Evolutionary conservation across 306 rosid genomes (phyloP).

Genomic region (Castanopsis chinensis): DNA sequence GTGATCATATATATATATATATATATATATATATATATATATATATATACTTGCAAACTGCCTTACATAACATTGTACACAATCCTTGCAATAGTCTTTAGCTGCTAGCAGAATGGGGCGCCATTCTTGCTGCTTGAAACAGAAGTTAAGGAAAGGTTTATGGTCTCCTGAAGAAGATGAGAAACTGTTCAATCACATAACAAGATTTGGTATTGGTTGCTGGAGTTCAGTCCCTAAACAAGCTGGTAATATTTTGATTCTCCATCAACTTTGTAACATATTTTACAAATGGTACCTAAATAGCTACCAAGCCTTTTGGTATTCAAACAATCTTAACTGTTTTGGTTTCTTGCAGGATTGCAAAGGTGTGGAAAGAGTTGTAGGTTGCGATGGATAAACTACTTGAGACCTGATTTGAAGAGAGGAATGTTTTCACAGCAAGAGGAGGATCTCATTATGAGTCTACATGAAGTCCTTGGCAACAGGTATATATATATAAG

Average conservation of each 20-base stretch:
- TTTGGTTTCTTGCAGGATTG: slow-evolving; percentile 50
- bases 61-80: slow-evolving; percentile 25
- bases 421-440: slow-evolving; percentile 89
- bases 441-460: slow-evolving; percentile 78
- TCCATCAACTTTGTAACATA: neutral
- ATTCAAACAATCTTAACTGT: neutral
- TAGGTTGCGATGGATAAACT: slow-evolving; percentile 91
- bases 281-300: neutral
- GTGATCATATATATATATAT: neutral
- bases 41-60: neutral
- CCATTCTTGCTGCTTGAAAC: slow-evolving; percentile 77
- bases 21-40: too few relatives aligned
- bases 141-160: slow-evolving; percentile 78
- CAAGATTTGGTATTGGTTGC: slow-evolving; percentile 87
- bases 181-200: slow-evolving; percentile 85
- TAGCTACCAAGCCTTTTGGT: neutral
- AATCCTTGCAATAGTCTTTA: slow-evolving; percentile 8
- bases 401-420: slow-evolving; percentile 87
- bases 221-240: slow-evolving; percentile 96
- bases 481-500: slow-evolving; percentile 51
- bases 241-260: slow-evolving; percentile 48
- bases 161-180: slow-evolving; percentile 99
- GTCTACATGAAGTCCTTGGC: slow-evolving; percentile 84
- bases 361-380: slow-evolving; percentile 97
- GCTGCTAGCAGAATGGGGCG: slow-evolving; percentile 60